Evolutionary conservation across 768 basidiomycete genomes (phyloP).

Genomic region (Tephrocybe sp.): DNA sequence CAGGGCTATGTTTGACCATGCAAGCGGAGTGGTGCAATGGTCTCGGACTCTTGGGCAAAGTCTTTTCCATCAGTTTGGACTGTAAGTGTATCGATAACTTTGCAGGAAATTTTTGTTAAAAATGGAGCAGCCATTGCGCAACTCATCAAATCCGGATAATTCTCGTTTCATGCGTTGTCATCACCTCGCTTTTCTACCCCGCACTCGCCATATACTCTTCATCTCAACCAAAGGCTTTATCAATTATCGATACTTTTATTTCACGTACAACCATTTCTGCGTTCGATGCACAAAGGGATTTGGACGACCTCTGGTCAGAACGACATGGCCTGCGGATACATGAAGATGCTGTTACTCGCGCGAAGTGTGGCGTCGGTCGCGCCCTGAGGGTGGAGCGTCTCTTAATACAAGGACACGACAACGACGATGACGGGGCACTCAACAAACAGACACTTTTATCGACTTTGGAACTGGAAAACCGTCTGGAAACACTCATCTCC

Average conservation of each 20-base stretch:
- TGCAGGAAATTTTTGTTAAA: neutral
- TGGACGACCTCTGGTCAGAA: slow-evolving; percentile 72
- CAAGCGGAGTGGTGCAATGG: slow-evolving; percentile 30
- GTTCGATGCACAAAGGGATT: slow-evolving; percentile 57
- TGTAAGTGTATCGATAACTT: slow-evolving; percentile 51
- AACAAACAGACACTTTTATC: slow-evolving; percentile 62
- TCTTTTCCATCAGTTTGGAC: slow-evolving; percentile 74
- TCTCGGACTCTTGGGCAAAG: slow-evolving; percentile 42
- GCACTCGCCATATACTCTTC: slow-evolving; percentile 83
- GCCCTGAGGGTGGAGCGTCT: slow-evolving; percentile 79
- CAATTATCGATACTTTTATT: slow-evolving; percentile 64
- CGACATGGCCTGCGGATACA: slow-evolving; percentile 62
- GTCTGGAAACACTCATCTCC: slow-evolving; percentile 44
- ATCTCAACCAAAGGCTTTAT: slow-evolving; percentile 63
- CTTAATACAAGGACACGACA: slow-evolving; percentile 58
- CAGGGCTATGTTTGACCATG: slow-evolving; percentile 22
- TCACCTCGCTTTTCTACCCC: slow-evolving; percentile 89
- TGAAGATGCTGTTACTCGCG: slow-evolving; percentile 70
- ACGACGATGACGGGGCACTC: slow-evolving; percentile 51
- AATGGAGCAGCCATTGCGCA: slow-evolving; percentile 69
- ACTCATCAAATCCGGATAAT: slow-evolving; percentile 90
- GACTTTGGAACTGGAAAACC: slow-evolving; percentile 64
- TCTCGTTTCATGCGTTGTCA: slow-evolving; percentile 83
- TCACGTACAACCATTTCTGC: slow-evolving; percentile 52
- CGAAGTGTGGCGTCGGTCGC: slow-evolving; percentile 66